Evolutionary conservation across 2,329 filamentous ascomycete species (phyloP).

Genomic region (Fusarium sp.): DNA sequence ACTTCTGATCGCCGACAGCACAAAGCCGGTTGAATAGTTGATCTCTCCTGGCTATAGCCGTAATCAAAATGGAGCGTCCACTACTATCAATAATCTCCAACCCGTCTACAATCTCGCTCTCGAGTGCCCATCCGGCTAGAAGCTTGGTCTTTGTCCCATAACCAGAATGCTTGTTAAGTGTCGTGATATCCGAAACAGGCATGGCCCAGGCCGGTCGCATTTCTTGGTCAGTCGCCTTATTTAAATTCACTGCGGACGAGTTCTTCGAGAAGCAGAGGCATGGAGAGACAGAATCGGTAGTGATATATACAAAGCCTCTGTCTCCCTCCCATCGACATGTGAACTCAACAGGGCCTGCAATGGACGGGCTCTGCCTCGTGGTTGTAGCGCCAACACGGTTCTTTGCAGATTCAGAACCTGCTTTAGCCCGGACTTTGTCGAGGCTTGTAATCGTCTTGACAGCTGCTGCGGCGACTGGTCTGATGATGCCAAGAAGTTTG

Average conservation of each 20-base stretch:
- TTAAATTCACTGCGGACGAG: not conserved
- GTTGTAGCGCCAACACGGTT: constrained; percentile 60
- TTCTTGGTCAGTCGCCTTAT: constrained; percentile 28
- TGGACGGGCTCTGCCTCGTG: not conserved
- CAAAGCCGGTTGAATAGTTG: constrained; percentile 80
- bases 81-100: constrained; percentile 66
- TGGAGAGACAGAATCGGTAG: constrained; percentile 1
- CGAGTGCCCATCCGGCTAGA: constrained; percentile 78
- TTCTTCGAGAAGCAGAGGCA: constrained; percentile 12
- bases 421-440: constrained; percentile 73
- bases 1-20: constrained; percentile 78
- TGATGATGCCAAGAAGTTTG: constrained; percentile 68
- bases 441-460: constrained; percentile 75
- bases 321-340: constrained; percentile 72
- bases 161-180: constrained; percentile 79
- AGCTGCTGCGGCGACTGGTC: constrained; percentile 69
- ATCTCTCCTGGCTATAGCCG: constrained; percentile 73
- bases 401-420: constrained; percentile 64
- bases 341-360: constrained; percentile 73
- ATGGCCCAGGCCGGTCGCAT: constrained; percentile 72
- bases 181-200: constrained; percentile 71
- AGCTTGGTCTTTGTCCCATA: constrained; percentile 82
- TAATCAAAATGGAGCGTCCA: constrained; percentile 64
- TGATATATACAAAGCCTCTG: constrained; percentile 57
- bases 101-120: constrained; percentile 75